Evolutionary conservation across 2,329 filamentous ascomycete species (phyloP).

Genomic region (Aspergillus fischeri): DNA sequence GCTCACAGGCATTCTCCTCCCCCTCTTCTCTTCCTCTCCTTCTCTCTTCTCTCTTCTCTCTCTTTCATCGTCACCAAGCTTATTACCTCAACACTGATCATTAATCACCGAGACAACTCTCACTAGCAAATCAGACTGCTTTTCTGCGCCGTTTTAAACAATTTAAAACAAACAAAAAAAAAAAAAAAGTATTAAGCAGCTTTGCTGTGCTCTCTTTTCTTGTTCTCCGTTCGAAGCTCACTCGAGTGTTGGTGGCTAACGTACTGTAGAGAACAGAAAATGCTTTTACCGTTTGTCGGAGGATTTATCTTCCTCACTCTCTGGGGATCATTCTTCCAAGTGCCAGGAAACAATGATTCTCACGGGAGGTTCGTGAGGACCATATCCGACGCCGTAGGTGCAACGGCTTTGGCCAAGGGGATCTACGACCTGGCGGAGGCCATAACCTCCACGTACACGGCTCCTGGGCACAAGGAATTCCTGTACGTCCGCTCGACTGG

Average conservation of each 20-base stretch:
- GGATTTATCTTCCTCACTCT: slow-evolving; percentile 19
- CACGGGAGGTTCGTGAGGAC: slow-evolving; percentile 15
- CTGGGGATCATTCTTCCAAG: slow-evolving; percentile 20
- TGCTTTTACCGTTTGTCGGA: slow-evolving; percentile 20
- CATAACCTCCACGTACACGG: background rate
- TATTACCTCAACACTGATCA: slow-evolving; percentile 4
- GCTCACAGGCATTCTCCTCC: background rate
- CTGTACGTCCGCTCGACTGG: slow-evolving; percentile 3
- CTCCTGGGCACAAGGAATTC: slow-evolving; percentile 4
- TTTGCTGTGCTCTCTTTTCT: background rate
- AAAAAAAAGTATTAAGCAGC: background rate
- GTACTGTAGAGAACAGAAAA: slow-evolving; percentile 4
- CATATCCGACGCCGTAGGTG: slow-evolving; percentile 12
- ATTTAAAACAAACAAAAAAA: too few species aligned
- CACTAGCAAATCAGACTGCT: background rate
- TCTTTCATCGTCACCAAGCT: background rate
- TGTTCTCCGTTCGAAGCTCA: background rate
- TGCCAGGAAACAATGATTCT: slow-evolving; percentile 18
- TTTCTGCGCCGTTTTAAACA: background rate
- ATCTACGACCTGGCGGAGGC: slow-evolving; percentile 13
- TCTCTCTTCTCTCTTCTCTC: background rate
- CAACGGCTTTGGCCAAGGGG: slow-evolving; percentile 11
- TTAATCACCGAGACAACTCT: background rate
- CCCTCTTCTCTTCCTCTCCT: slow-evolving; percentile 2
- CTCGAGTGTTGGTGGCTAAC: background rate